These are phyloP conservation scores for Candida sp. DNA, from an alignment of 1,139 yeast genomes.

Conservation along the genomic window DNA sequence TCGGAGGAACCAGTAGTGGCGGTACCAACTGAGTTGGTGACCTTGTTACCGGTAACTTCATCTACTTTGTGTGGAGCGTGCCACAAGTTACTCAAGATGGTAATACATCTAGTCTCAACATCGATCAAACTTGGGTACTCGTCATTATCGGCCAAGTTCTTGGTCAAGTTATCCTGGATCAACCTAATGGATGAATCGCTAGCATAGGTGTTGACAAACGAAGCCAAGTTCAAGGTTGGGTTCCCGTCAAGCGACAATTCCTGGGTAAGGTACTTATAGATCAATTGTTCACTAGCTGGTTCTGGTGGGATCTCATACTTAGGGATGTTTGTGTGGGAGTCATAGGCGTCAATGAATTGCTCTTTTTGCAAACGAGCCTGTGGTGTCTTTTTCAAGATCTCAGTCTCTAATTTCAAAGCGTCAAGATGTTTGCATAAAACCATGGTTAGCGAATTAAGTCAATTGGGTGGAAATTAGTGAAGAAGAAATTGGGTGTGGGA, in stretches of 20 bases:
- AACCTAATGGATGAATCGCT: constrained; percentile 51
- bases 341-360: constrained; percentile 37
- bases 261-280: constrained; percentile 69
- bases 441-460: constrained; percentile 88
- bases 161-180: constrained; percentile 72
- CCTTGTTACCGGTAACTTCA: constrained; percentile 27
- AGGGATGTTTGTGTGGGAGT: constrained; percentile 38
- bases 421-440: constrained; percentile 43
- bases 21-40: constrained; percentile 69
- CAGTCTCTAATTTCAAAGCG: constrained; percentile 35
- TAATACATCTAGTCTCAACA: constrained; percentile 79
- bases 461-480: too few species aligned
- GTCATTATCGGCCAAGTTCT: constrained; percentile 91
- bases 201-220: constrained; percentile 82
- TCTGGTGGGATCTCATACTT: constrained; percentile 60
- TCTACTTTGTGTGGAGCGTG: constrained; percentile 28
- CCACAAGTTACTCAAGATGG: constrained; percentile 68
- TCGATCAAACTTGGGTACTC: constrained; percentile 90
- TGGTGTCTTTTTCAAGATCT: constrained; percentile 29
- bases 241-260: constrained; percentile 84
- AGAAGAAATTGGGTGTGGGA: background rate
- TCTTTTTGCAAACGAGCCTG: constrained; percentile 30
- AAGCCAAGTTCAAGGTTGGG: constrained; percentile 84
- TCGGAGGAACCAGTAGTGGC: constrained; percentile 96
- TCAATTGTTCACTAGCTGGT: constrained; percentile 56